Base-by-base conservation (phyloP, 352 stramenopile species). In the Phytophthora sp. region DNA sequence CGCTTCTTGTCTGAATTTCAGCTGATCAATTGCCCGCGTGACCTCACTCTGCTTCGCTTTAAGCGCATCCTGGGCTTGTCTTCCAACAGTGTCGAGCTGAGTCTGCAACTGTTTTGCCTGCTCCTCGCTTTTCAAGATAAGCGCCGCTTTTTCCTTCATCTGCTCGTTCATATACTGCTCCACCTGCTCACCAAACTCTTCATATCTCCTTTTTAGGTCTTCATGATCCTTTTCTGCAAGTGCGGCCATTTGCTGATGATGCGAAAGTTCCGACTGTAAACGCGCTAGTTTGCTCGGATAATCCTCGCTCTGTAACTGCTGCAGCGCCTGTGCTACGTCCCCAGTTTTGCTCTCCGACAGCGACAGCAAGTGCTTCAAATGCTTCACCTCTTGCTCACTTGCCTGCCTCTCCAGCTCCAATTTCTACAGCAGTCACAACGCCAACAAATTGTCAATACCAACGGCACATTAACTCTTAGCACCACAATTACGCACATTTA, bases 141-240 rank as follows among this genome's bases (percentile, higher is more conserved):
- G 66, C 4, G 46, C 35, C 2, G 74, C 63, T 20, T 86, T 83
- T 26, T 88, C 77, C 42, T 85, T 58, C 1, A 75, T 65, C 38
- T 90, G 85, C n/a, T 91, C 82, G 30, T 84, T 77, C 77, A 92
- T 90, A 42, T 90, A 89, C 18, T 79, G 47, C 29, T 94, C 84
- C 18, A 94, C 83, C 45, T 93, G 82, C 3, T 70, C 67, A 1
- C 83, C 85, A 63, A 94, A 91, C 35, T 91, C 81, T 55, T 89
- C 66, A 42, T 94, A 94, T 50, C 87, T 84, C 18, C 76, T 76
- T 39, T 80, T 79, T 2, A 92, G 54, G 36, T 83, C 66, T 3
- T 85, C 79, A 29, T 89, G 81, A 13, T 91, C 80, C 27, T 79
- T 84, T 55, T 81, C 58, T 0, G 84, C 51, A 11, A 53, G 24